Conservation (phyloP, 352 stramenopile species). For the Blastocystis sp. region DNA sequence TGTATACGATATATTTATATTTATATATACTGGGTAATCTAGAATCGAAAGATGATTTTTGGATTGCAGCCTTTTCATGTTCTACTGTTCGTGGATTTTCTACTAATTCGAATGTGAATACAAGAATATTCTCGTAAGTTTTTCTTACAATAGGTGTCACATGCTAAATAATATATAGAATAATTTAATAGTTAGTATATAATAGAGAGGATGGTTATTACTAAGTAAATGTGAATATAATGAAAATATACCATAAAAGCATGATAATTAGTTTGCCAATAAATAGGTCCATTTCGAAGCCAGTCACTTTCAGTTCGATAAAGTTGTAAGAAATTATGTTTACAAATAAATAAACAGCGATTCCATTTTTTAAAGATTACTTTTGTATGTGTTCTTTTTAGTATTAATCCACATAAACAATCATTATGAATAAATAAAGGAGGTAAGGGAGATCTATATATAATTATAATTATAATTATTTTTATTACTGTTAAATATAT, state of each 20-base stretch:
- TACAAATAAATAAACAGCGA: conserved; percentile 33
- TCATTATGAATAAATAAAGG: conserved; percentile 30
- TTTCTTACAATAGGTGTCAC: conserved; percentile 23
- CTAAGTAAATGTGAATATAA: too few species aligned
- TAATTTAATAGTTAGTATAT: too few species aligned
- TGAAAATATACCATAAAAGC: conserved; percentile 33
- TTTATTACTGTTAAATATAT: too few species aligned
- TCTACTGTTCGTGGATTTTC: conserved; percentile 30
- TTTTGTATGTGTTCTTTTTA: conserved; percentile 26
- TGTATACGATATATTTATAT: neutral
- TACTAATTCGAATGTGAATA: conserved; percentile 33
- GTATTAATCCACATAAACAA: conserved; percentile 14
- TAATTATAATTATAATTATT: too few species aligned
- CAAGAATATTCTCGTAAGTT: conserved; percentile 33
- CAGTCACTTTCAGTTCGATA: conserved; percentile 14
- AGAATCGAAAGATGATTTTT: conserved; percentile 19
- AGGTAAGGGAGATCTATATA: too few species aligned
- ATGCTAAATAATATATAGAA: neutral
- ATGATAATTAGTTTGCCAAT: conserved; percentile 36
- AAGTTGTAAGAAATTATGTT: conserved; percentile 32
- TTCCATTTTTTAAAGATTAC: conserved; percentile 39
- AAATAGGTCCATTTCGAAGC: conserved; percentile 13
- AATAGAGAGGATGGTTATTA: too few species aligned
- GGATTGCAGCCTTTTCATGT: conserved; percentile 19
- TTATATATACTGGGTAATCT: conserved; percentile 5